phyloP scores from a whole-genome alignment of 2,329 filamentous ascomycete genomes.

The Aspergillus aculeatinus region DNA sequence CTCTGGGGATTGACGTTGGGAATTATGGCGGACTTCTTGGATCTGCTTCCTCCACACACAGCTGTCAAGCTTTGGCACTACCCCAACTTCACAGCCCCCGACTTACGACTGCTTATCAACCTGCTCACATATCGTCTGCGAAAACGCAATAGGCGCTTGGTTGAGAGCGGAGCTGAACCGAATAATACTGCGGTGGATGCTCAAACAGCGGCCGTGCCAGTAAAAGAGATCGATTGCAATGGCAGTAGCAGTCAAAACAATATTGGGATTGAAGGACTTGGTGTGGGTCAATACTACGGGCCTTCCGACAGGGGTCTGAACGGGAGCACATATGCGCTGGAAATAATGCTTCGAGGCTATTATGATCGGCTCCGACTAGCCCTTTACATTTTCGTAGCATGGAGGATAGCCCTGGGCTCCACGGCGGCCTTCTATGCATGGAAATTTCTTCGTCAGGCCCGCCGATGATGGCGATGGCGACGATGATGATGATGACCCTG shows the following conservation, averaged over 20 bases:
- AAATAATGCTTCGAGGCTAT: slow-evolving; percentile 46
- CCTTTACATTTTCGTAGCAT: slow-evolving; percentile 41
- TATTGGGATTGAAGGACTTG: slow-evolving; percentile 41
- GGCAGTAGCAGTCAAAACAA: slow-evolving; percentile 32
- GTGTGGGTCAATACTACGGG: slow-evolving; percentile 36
- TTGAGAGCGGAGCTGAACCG: slow-evolving; percentile 32
- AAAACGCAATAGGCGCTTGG: slow-evolving; percentile 46
- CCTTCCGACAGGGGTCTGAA: slow-evolving; percentile 24
- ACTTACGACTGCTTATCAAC: slow-evolving; percentile 61
- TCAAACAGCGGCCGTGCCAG: slow-evolving; percentile 35
- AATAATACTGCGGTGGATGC: slow-evolving; percentile 34
- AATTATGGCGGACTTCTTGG: slow-evolving; percentile 66
- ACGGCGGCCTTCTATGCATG: slow-evolving; percentile 30
- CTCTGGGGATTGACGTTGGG: slow-evolving; percentile 70
- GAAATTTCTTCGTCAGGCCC: slow-evolving; percentile 26
- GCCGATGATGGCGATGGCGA: not conserved
- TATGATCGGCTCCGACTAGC: slow-evolving; percentile 42
- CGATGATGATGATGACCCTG: slow-evolving; percentile 3
- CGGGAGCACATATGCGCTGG: slow-evolving; percentile 38
- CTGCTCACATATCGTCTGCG: slow-evolving; percentile 60
- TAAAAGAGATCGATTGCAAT: slow-evolving; percentile 16
- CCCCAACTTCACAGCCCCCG: slow-evolving; percentile 65
- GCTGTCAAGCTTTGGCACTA: slow-evolving; percentile 65
- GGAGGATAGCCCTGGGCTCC: slow-evolving; percentile 35
- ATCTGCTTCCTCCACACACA: slow-evolving; percentile 63